Percentiles rank a stretch among this genome's conserved stretches.
Evolutionary conservation across 192 early-diverging fungal genomes (phyloP).

Genomic region (Dispira simplex): DNA sequence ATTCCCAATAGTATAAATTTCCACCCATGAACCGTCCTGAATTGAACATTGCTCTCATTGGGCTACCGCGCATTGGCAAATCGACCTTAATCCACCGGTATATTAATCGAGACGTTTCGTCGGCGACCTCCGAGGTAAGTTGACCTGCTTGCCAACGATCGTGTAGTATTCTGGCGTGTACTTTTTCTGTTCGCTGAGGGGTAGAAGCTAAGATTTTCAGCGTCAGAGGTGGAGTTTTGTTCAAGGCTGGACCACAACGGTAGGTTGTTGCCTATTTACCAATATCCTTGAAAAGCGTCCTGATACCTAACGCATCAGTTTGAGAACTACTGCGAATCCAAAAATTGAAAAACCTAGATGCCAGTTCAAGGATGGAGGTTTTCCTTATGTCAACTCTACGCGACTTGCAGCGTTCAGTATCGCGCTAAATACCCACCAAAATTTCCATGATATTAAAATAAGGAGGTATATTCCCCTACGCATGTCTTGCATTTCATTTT

Average conservation of each 20-base stretch:
- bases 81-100: slow-evolving; percentile 9
- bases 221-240: background rate
- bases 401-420: no score
- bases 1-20: no score
- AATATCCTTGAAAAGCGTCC: background rate
- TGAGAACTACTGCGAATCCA: no score
- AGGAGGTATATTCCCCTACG: no score
- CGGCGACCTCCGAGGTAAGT: background rate
- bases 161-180: background rate
- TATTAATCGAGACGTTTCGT: background rate
- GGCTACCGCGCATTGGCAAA: background rate
- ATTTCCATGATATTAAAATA: no score
- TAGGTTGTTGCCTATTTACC: background rate
- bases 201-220: background rate
- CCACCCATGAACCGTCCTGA: background rate
- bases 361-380: background rate
- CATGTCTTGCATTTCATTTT: no score
- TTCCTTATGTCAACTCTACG: no score
- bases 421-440: background rate
- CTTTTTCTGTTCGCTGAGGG: background rate
- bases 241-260: background rate
- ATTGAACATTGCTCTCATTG: slow-evolving; percentile 2
- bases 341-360: background rate
- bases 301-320: background rate
- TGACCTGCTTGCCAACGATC: background rate